Conservation (phyloP, 179 eudicot genomes). For the Heliamphora pulchella region DNA sequence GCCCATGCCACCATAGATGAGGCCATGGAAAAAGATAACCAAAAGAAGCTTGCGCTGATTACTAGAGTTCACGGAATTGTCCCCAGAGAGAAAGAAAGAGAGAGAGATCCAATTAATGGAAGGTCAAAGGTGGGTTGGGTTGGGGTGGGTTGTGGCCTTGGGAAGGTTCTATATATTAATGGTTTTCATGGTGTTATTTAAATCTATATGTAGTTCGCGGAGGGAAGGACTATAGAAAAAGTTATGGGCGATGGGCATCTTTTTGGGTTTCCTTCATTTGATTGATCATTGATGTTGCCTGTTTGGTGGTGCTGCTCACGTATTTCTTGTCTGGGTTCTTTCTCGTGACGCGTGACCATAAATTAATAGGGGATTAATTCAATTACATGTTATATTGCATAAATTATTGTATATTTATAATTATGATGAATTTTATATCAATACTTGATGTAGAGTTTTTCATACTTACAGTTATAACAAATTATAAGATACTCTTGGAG, state of each 20-base stretch:
- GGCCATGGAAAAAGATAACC: too few species aligned
- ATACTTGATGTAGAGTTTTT: too few species aligned
- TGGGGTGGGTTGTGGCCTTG: conserved; percentile 14
- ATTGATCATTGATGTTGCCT: conserved; percentile 10
- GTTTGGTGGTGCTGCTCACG: conserved; percentile 23
- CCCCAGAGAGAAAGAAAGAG: conserved; percentile 20
- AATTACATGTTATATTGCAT: too few species aligned
- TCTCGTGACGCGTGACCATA: not conserved
- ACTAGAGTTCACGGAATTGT: conserved; percentile 19
- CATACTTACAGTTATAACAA: too few species aligned
- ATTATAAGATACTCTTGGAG: too few species aligned
- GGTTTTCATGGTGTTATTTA: not conserved
- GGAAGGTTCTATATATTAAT: conserved; percentile 13
- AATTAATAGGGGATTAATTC: too few species aligned
- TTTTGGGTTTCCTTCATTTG: not conserved
- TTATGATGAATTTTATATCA: too few species aligned
- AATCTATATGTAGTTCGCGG: not conserved
- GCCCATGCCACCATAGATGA: conserved; percentile 17
- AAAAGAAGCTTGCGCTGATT: conserved; percentile 18
- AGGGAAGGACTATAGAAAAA: not conserved
- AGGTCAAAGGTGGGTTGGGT: conserved; percentile 26
- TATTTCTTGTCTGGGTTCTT: conserved; percentile 11
- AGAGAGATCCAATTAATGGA: not conserved
- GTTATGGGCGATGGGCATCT: conserved; percentile 4
- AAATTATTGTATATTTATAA: too few species aligned